Evolutionary conservation across 192 early-diverging fungal genomes (phyloP), one percentile per base, ranked within the genome.

Genomic region (Coemansia sp.): DNA sequence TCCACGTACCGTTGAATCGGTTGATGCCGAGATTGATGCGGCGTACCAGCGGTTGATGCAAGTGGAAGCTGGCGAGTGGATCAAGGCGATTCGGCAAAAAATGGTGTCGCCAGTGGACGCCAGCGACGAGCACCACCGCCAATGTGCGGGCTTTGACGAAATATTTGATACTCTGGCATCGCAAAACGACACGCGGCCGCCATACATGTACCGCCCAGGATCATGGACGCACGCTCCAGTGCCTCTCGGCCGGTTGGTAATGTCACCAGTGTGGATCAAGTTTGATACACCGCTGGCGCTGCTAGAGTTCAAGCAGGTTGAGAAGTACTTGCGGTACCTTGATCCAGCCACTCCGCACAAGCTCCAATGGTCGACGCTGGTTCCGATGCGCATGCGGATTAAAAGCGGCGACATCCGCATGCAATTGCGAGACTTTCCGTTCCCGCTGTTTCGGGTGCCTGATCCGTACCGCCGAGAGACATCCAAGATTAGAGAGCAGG

Each of bases 371-470:
- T 67, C 75, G 14, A 82, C 77, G 8, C 57, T 84, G 50, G 64
- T 76, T 8, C 83, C 83, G 0, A 68, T 68, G 37, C 75, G 73
- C n/a, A 26, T 82, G 43, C 75, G 77, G 12, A 49, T 84, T 21
- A 78, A 78, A 43, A 65, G 76, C 48, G 83, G 83, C 12, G 69
- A 77, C 12, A 69, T 78, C 12, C 59, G 65, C 12, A 72, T 78
- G 75, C 75, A 77, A 37, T 60, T 84, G 58, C 78, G 83, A 48
- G 75, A 84, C 55, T 82, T 79, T 31, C 83, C 83, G 12, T 79
- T 84, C 38, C 83, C 83, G 16, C 51, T 84, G 58, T 72, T 82
- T 37, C 57, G 71, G 14, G 80, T 84, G 25, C 83, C 83, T 0
- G 78, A 83, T 55, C 73, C 78, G 1, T 68, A 72, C 64, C 62